Base-by-base conservation (phyloP, 352 stramenopile species). In the Globisporangium echinulatum region DNA sequence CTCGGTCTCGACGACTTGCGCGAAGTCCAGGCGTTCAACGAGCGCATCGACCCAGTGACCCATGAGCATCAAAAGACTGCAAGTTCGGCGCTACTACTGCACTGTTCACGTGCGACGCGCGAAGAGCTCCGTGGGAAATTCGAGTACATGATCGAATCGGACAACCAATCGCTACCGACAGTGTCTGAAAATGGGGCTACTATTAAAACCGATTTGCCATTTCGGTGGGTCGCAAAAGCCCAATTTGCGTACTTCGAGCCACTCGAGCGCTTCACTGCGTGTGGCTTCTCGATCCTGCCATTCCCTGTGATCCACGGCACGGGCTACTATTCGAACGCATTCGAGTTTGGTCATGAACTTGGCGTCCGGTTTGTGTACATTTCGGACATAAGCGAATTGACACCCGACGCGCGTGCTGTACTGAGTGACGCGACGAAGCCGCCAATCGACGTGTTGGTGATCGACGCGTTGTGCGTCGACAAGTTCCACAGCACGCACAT, bases 401-500 rank as follows among this genome's bases (percentile, higher is more conserved):
- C 82, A 13, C 65, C 77, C 6, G 78, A 92, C 17, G 75, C 82
- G 9, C 68, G 69, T 38, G 61, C 43, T 49, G 79, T 82, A 62
- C 66, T 96, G 11, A 85, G 79, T 37, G 81, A 90, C 59, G 13
- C 52, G 8, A 63, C 49, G 36, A 79, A 77, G 58, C 71, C 75
- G 7, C 59, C 44, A 10, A 90, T 96, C 58, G 87, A 95, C 59
- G 66, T 92, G 43, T 64, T 96, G 38, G 66, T 96, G 52, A 88
- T 96, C 46, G 87, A 96, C 51, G 80, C 84, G 7, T 62, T 96
- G 14, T 87, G 89, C 61, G 42, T 88, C 10, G 68, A 84, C n/a
- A 85, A 80, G 52, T 85, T 69, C 47, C 87, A 96, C 62, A 80
- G 71, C 52, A 96, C 85, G 49, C 87, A 96, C 71, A 92, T 96